phyloP scores from a whole-genome alignment of 176 grass and related monocot species.

The Dendrocalamus sinicus region DNA sequence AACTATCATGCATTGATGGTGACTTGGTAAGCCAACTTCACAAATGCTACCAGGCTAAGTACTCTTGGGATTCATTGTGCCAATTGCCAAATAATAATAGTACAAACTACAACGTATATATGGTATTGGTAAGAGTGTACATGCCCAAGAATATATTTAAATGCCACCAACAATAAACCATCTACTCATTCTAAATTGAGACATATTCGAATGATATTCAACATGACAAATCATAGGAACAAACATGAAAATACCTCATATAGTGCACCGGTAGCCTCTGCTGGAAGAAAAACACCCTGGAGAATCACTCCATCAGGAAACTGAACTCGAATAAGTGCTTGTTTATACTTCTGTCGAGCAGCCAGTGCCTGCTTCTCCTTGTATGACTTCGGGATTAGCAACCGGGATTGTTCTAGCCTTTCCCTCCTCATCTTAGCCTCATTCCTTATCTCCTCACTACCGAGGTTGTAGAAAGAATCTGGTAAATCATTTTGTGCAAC shows the following conservation, averaged over 20 bases:
- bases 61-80: neutral
- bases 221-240: constrained; percentile 14
- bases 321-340: constrained; percentile 76
- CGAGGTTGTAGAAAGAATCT: constrained; percentile 83
- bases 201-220: neutral
- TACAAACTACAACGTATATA: neutral
- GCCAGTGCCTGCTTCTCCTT: constrained; percentile 82
- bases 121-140: neutral
- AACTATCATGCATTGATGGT: neutral
- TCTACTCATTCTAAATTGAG: constrained; percentile 14
- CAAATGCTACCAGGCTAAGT: constrained; percentile 12
- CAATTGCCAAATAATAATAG: constrained; percentile 7
- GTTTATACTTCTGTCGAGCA: constrained; percentile 69
- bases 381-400: constrained; percentile 92
- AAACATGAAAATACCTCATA: constrained; percentile 73
- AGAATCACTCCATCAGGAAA: constrained; percentile 93
- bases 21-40: neutral
- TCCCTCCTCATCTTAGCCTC: constrained; percentile 86
- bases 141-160: neutral
- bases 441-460: constrained; percentile 61
- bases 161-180: neutral
- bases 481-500: constrained; percentile 69
- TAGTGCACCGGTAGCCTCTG: constrained; percentile 62
- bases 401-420: constrained; percentile 72
- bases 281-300: constrained; percentile 83